Base-by-base conservation (phyloP, 345 rosid genomes). In the Dipteronia sinensis region DNA sequence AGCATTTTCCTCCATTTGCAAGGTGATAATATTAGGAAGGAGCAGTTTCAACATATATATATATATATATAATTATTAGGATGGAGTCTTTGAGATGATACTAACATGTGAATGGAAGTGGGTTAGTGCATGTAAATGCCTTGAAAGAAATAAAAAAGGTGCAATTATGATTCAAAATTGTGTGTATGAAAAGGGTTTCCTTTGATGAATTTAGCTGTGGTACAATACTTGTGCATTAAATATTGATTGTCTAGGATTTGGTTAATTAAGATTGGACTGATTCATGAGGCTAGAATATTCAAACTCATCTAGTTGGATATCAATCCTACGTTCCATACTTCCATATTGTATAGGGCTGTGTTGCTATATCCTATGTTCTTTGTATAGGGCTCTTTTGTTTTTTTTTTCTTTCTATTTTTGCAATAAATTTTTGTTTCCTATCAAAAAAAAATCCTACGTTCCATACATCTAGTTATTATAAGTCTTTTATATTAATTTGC, bases 261-360 rank as follows among this genome's bases (percentile, higher is more conserved):
- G 65, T 22, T 59, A 10, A 59, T 59, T 59, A 59, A 59, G 65
- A 6, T 59, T 59, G 23, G 65, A 59, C 65, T n/a, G 65, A 59
- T 59, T 3, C 10, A 20, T 59, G 65, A 59, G 27, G 65, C 13
- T 59, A 59, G 13, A 59, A 10, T 59, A 7, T 59, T 4, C 58
- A 53, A 53, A 53, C 19, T 53, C 58, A 53, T 53, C 58, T 53
- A 53, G 2, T 53, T 53, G 58, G n/a, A 16, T 53, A 53, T 53
- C n/a, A 53, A 53, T 53, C 17, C 55, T 49, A 49, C 11, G 46
- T 42, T 42, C 46, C 46, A 42, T 34, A 34, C 4, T 42, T 42
- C 46, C 46, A 42, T 34, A 34, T 34, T 34, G 6, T 34, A 34
- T 34, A 34, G 38, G 38, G 38, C 6, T 34, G 38, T 34, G 38